These are phyloP conservation scores for Antrodiella citrinella DNA, from an alignment of 768 basidiomycete genomes.

Conservation along the genomic window DNA sequence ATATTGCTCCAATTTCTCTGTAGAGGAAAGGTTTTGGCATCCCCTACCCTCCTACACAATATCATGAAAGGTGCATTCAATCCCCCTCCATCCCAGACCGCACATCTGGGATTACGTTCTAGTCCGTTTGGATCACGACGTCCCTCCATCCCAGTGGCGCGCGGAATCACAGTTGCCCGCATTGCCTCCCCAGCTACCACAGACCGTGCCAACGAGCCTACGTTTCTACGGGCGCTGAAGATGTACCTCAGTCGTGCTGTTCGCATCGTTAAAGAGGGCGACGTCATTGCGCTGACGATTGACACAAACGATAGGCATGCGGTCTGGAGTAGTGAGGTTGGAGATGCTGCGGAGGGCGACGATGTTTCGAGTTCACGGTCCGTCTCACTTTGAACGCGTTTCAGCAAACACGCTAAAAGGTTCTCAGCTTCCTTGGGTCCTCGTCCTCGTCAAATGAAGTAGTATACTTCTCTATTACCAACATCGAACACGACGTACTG, in stretches of 20 bases:
- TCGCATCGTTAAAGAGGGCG: constrained; percentile 63
- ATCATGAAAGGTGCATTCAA: constrained; percentile 14
- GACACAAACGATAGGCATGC: constrained; percentile 19
- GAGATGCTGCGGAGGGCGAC: constrained; percentile 4
- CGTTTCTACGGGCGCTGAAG: constrained; percentile 56
- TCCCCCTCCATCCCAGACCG: constrained; percentile 20
- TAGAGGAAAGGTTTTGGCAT: constrained; percentile 9
- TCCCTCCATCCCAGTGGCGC: constrained; percentile 62
- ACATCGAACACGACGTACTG: constrained; percentile 59
- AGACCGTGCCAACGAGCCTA: constrained; percentile 52
- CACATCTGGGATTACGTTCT: constrained; percentile 28
- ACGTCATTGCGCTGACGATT: constrained; percentile 60
- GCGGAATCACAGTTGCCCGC: constrained; percentile 67
- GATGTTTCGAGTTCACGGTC: too few species aligned
- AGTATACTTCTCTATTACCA: constrained; percentile 74
- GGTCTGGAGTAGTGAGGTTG: constrained; percentile 2
- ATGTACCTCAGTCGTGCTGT: constrained; percentile 46
- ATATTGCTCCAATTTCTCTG: background rate
- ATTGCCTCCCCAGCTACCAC: constrained; percentile 68
- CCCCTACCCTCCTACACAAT: constrained; percentile 15
- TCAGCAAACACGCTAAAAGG: too few species aligned
- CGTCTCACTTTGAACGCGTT: too few species aligned
- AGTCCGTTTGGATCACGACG: constrained; percentile 54
- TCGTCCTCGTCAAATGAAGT: constrained; percentile 30
- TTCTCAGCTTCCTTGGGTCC: background rate